phyloP scores from a whole-genome alignment of 2,329 filamentous ascomycete genomes.

The Fusarium anguioides region DNA sequence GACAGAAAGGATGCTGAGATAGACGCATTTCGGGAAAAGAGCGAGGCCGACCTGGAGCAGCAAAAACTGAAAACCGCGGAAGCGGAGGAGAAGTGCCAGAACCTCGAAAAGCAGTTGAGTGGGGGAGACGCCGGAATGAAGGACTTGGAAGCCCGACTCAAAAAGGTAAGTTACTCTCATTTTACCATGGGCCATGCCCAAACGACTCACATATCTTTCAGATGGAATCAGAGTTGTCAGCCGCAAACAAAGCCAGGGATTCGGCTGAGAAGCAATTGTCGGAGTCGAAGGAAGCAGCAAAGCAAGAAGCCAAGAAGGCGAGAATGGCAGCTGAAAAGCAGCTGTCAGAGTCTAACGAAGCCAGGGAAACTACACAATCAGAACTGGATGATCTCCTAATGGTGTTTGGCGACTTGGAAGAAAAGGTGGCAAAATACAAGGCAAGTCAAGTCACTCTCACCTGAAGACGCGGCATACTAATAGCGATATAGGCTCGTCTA shows the following conservation, averaged over 20 bases:
- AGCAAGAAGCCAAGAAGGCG: slow-evolving; percentile 65
- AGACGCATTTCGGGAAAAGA: slow-evolving; percentile 44
- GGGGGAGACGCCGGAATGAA: slow-evolving; percentile 34
- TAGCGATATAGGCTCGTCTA: slow-evolving; percentile 63
- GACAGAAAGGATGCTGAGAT: slow-evolving; percentile 25
- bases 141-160: slow-evolving; percentile 38
- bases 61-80: slow-evolving; percentile 40
- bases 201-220: slow-evolving; percentile 38
- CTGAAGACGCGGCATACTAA: slow-evolving; percentile 5
- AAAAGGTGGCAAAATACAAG: slow-evolving; percentile 81
- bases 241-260: slow-evolving; percentile 71
- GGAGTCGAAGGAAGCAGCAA: slow-evolving; percentile 65
- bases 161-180: slow-evolving; percentile 39
- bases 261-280: slow-evolving; percentile 53
- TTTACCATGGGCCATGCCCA: slow-evolving; percentile 40
- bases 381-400: slow-evolving; percentile 85
- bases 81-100: slow-evolving; percentile 37
- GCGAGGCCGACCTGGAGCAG: slow-evolving; percentile 36
- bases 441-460: slow-evolving; percentile 54
- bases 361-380: slow-evolving; percentile 71
- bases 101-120: slow-evolving; percentile 46
- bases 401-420: slow-evolving; percentile 83
- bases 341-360: slow-evolving; percentile 63
- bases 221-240: slow-evolving; percentile 48
- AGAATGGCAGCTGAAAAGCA: slow-evolving; percentile 60